Conservation (phyloP, 1,139 yeast species). For the Geotrichum reessii region DNA sequence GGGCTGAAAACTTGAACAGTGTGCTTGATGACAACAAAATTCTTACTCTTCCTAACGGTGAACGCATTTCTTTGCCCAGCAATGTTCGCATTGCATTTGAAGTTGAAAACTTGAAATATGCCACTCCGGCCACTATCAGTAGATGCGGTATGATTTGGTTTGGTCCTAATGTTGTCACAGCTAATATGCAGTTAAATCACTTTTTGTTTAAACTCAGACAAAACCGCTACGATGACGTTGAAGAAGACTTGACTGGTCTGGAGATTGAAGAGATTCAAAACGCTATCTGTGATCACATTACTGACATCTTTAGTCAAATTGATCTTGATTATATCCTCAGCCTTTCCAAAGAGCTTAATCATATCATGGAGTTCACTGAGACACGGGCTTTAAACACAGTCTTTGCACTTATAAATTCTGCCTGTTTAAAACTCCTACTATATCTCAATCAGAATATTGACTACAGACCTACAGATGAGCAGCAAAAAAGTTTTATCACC, state of each 20-base stretch:
- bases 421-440: conserved; percentile 24
- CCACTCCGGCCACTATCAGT: conserved; percentile 89
- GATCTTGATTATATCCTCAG: conserved; percentile 24
- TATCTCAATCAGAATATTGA: conserved; percentile 27
- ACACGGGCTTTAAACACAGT: conserved; percentile 42
- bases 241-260: conserved; percentile 28
- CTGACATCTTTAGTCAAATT: conserved; percentile 21
- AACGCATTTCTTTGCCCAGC: conserved; percentile 61
- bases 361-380: conserved; percentile 50
- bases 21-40: conserved; percentile 83
- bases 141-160: conserved; percentile 90
- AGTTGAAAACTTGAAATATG: conserved; percentile 55
- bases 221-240: conserved; percentile 28
- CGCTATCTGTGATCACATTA: conserved; percentile 13
- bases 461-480: conserved; percentile 28
- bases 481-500: conserved; percentile 32
- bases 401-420: conserved; percentile 30
- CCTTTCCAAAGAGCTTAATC: conserved; percentile 35
- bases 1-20: conserved; percentile 90
- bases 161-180: conserved; percentile 38
- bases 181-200: conserved; percentile 29
- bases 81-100: conserved; percentile 72
- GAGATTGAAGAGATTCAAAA: conserved; percentile 19
- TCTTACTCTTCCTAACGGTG: conserved; percentile 85
- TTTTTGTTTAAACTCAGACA: conserved; percentile 23